Evolutionary conservation across 129 eudicot species (phyloP).

Genomic region (Lonicera japonica): DNA sequence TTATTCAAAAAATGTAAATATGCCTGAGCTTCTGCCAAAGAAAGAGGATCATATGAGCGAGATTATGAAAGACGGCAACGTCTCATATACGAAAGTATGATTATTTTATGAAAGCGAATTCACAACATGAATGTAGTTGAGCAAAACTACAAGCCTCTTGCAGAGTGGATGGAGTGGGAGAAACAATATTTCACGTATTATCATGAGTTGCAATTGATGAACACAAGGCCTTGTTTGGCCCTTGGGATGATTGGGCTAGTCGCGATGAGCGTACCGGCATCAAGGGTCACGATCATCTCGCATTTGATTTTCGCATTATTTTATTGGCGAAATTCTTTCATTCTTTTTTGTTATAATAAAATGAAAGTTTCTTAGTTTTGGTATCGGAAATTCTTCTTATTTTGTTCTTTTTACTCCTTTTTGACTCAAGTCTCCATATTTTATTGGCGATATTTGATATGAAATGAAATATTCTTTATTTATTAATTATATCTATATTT

Average conservation of each 20-base stretch:
- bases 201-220: slow-evolving; percentile 8
- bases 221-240: slow-evolving; percentile 21
- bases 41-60: not conserved
- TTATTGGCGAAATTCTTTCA: too few relatives aligned
- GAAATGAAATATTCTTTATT: too few relatives aligned
- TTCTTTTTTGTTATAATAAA: too few relatives aligned
- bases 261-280: slow-evolving; percentile 10
- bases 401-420: too few relatives aligned
- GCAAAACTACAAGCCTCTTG: slow-evolving; percentile 12
- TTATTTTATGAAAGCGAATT: slow-evolving; percentile 15
- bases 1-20: not conserved
- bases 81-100: slow-evolving; percentile 18
- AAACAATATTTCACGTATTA: slow-evolving; percentile 9
- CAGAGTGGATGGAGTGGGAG: slow-evolving; percentile 32
- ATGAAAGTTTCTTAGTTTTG: too few relatives aligned
- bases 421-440: too few relatives aligned
- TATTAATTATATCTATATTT: too few relatives aligned
- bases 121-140: slow-evolving; percentile 17
- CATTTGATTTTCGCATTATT: too few relatives aligned
- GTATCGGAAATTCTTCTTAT: too few relatives aligned
- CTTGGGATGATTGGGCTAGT: slow-evolving; percentile 8
- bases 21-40: not conserved
- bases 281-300: not conserved
- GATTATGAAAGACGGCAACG: too few relatives aligned
- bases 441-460: too few relatives aligned